These are phyloP conservation scores for Avena atlantica DNA, from an alignment of 176 grass and related monocot species.

Conservation along the genomic window DNA sequence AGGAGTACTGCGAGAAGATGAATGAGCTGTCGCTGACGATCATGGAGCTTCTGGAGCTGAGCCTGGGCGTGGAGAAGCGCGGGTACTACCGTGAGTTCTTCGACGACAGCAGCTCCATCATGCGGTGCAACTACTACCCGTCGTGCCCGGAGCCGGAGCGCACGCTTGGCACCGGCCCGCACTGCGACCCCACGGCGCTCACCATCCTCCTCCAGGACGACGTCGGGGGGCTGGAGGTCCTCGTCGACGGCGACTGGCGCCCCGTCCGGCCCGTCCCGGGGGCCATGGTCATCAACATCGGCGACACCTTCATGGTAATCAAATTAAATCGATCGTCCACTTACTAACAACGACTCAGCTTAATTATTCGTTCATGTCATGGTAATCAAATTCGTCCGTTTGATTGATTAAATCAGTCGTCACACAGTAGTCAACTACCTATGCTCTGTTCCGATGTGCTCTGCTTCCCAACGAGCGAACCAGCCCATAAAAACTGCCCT, in stretches of 20 bases:
- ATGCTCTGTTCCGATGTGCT: constrained; percentile 34
- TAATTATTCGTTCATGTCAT: too few species aligned
- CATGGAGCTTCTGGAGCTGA: constrained; percentile 86
- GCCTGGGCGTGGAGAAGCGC: constrained; percentile 70
- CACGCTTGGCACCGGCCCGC: constrained; percentile 85
- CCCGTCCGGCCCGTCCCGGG: constrained; percentile 67
- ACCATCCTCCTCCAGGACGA: constrained; percentile 93
- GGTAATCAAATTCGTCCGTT: too few species aligned
- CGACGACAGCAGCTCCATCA: constrained; percentile 78
- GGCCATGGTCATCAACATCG: constrained; percentile 92
- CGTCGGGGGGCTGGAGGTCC: constrained; percentile 84
- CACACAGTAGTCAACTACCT: not conserved
- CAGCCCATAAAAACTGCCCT: constrained; percentile 10
- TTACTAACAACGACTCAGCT: too few species aligned
- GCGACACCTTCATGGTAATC: constrained; percentile 96
- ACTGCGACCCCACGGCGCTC: constrained; percentile 85
- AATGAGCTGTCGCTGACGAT: constrained; percentile 77
- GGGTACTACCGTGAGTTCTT: constrained; percentile 81
- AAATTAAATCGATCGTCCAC: not conserved
- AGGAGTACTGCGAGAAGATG: constrained; percentile 80
- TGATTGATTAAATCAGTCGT: not conserved
- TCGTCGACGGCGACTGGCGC: constrained; percentile 74
- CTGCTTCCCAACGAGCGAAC: constrained; percentile 2
- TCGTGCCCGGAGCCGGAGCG: constrained; percentile 88
- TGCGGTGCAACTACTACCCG: constrained; percentile 97